Percentiles rank a stretch among this genome's conserved stretches.
phyloP scores from a whole-genome alignment of 768 basidiomycete genomes.

The Podaxis sp. region DNA sequence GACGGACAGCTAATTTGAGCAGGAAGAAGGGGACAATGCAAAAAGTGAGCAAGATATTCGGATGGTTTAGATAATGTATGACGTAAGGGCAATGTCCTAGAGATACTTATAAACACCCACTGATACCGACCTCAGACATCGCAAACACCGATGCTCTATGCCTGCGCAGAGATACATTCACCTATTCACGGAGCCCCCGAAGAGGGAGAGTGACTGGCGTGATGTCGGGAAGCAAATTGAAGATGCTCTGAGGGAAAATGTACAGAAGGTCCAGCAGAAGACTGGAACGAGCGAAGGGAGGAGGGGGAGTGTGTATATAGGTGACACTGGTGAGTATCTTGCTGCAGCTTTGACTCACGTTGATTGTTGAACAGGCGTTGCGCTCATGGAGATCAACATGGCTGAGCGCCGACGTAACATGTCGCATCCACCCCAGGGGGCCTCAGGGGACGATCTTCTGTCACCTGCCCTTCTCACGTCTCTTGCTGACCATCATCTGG shows the following conservation, averaged over 20 bases:
- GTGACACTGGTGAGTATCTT: slow-evolving; percentile 23
- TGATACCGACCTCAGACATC: too few relatives aligned
- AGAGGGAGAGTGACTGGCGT: slow-evolving; percentile 22
- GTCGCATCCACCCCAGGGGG: neutral
- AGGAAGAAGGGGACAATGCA: neutral
- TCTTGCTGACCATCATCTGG: slow-evolving; percentile 23
- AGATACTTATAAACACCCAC: neutral
- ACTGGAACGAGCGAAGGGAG: slow-evolving; percentile 13
- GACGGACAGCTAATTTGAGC: neutral
- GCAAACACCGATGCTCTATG: neutral
- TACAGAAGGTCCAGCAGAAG: slow-evolving; percentile 24
- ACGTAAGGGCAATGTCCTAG: neutral
- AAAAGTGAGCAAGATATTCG: neutral
- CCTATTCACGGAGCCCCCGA: slow-evolving; percentile 20
- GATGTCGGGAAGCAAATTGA: slow-evolving; percentile 24
- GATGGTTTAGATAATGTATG: neutral
- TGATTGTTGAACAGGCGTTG: slow-evolving; percentile 21
- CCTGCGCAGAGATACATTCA: slow-evolving; percentile 17
- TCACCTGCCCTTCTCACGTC: slow-evolving; percentile 18
- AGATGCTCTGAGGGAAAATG: slow-evolving; percentile 23
- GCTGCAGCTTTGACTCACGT: neutral
- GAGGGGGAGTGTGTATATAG: slow-evolving; percentile 27
- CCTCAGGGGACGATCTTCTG: slow-evolving; percentile 7
- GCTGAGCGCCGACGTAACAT: slow-evolving; percentile 11
- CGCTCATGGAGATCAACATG: slow-evolving; percentile 27